Evolutionary conservation across 805 yeast species (phyloP).

Genomic region (Sungouiozyma ichnusensis): DNA sequence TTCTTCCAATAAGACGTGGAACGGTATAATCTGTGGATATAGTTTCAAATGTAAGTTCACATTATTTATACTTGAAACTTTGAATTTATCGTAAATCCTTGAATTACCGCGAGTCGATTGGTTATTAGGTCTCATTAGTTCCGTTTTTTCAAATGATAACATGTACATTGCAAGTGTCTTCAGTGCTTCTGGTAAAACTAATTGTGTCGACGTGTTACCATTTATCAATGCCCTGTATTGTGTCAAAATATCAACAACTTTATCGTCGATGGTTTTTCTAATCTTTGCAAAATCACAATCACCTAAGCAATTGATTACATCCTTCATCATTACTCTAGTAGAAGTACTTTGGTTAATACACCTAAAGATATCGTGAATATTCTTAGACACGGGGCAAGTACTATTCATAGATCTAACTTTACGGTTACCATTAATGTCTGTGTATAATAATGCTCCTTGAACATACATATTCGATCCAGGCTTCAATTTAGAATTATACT

Average conservation of each 20-base stretch:
- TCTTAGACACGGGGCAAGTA: slow-evolving; percentile 70
- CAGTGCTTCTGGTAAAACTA: slow-evolving; percentile 75
- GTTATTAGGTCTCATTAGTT: slow-evolving; percentile 38
- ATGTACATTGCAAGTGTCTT: slow-evolving; percentile 58
- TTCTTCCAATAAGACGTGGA: slow-evolving; percentile 50
- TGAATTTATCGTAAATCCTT: slow-evolving; percentile 40
- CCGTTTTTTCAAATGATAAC: slow-evolving; percentile 59
- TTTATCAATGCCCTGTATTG: slow-evolving; percentile 44
- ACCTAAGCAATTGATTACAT: slow-evolving; percentile 33
- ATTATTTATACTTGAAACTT: slow-evolving; percentile 39
- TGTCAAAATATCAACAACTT: slow-evolving; percentile 45
- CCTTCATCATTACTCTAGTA: slow-evolving; percentile 42
- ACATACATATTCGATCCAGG: slow-evolving; percentile 72
- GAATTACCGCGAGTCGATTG: slow-evolving; percentile 45
- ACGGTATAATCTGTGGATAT: slow-evolving; percentile 70
- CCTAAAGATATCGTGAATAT: slow-evolving; percentile 61
- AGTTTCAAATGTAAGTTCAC: slow-evolving; percentile 50
- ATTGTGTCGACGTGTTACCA: slow-evolving; percentile 34
- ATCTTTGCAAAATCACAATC: slow-evolving; percentile 37
- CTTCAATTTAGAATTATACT: slow-evolving; percentile 59
- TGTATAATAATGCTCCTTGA: slow-evolving; percentile 82
- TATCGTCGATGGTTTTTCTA: slow-evolving; percentile 42
- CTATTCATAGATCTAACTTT: slow-evolving; percentile 80
- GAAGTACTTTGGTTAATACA: slow-evolving; percentile 71
- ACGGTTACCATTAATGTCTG: slow-evolving; percentile 64